Conservation (phyloP, 164 flowering plant species). For the Tetracentron sinense region DNA sequence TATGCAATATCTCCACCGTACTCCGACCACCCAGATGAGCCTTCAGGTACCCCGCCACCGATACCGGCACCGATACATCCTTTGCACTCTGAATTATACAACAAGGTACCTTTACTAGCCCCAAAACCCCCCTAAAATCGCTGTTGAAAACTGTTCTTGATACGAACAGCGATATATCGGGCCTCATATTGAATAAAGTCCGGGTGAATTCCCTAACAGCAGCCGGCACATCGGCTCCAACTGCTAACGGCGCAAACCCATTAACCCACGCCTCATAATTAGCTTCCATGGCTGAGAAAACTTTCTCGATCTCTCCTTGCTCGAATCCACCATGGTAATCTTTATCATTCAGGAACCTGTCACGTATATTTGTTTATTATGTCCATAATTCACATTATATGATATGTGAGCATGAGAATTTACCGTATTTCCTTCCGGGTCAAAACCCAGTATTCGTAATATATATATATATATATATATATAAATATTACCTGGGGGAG, state of each 20-base stretch:
- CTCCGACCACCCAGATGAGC: slow-evolving; percentile 70
- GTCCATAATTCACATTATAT: neutral
- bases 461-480: neutral
- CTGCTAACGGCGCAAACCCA: slow-evolving; percentile 89
- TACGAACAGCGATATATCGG: slow-evolving; percentile 79
- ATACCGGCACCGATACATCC: slow-evolving; percentile 77
- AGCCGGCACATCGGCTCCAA: slow-evolving; percentile 92
- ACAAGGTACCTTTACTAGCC: slow-evolving; percentile 73
- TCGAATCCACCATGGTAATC: slow-evolving; percentile 92
- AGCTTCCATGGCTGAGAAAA: slow-evolving; percentile 78
- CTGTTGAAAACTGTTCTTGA: slow-evolving; percentile 60
- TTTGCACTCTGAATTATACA: slow-evolving; percentile 74
- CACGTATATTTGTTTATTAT: neutral
- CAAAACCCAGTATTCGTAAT: no score
- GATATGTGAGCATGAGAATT: no score
- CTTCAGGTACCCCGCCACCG: slow-evolving; percentile 68
- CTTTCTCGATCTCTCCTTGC: slow-evolving; percentile 67
- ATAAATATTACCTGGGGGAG: slow-evolving; percentile 65
- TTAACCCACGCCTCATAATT: slow-evolving; percentile 89
- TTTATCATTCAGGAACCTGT: slow-evolving; percentile 72
- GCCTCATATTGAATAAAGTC: slow-evolving; percentile 94
- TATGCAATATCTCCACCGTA: slow-evolving; percentile 56
- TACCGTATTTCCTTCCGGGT: no score
- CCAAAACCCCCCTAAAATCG: slow-evolving; percentile 64
- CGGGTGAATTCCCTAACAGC: slow-evolving; percentile 92